Conservation (phyloP, 306 rosid species). For the Inga leiocalycina region DNA sequence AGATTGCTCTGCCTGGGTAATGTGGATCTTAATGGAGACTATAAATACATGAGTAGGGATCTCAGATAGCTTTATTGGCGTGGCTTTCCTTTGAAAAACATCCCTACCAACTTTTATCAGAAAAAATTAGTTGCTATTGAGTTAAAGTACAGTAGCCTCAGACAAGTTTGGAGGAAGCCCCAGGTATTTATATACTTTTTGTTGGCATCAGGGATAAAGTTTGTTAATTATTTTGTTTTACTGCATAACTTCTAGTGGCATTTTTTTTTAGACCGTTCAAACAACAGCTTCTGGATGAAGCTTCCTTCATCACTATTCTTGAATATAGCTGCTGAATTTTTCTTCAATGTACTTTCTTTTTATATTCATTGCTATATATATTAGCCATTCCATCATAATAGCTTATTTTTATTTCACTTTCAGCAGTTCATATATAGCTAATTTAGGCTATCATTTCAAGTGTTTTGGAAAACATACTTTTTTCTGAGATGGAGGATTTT, state of each 20-base stretch:
- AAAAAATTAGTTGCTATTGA: slow-evolving; percentile 29
- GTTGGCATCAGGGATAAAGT: neutral
- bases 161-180: slow-evolving; percentile 18
- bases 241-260: neutral
- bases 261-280: neutral
- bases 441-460: neutral
- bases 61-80: slow-evolving; percentile 39
- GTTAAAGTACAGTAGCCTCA: slow-evolving; percentile 13
- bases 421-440: neutral
- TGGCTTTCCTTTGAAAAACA: slow-evolving; percentile 16
- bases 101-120: slow-evolving; percentile 26
- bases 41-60: slow-evolving; percentile 19
- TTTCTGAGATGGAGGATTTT: neutral
- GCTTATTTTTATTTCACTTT: neutral
- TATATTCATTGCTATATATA: neutral
- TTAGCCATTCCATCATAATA: neutral
- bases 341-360: neutral
- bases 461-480: neutral
- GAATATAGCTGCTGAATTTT: neutral
- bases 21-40: slow-evolving; percentile 36
- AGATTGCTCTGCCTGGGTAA: slow-evolving; percentile 35
- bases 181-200: slow-evolving; percentile 21
- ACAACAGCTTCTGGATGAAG: neutral
- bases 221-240: neutral
- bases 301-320: neutral